Base-by-base conservation (phyloP, 192 early-diverging fungal genomes). In the Podochytrium sp. region DNA sequence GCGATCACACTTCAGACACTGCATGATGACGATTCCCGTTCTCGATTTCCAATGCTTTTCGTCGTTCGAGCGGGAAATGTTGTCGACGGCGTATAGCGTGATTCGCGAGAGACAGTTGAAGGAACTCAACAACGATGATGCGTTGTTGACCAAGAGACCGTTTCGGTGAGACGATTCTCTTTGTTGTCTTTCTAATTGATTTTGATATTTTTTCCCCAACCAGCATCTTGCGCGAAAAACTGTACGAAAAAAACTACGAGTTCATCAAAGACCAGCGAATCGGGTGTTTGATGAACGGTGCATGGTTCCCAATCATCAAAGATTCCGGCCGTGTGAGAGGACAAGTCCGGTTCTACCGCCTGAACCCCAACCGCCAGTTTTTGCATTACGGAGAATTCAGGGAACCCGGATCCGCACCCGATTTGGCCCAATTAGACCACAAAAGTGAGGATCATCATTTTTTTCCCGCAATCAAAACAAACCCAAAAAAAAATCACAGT, bases 361-460 rank as follows among this genome's bases (percentile, higher is more conserved):
- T 92, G 0, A 84, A 84, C 60, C 78, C 82, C 4, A 87, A 89
- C 55, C 76, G 77, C 10, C 87, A 90, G 41, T 74, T 76, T 42
- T 47, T 92, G 4, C 88, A 91, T 61, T 91, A 88, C 75, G 90
- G 83, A 23, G 91, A 92, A 34, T 92, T 90, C 72, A 29, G 86
- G 14, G 78, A 80, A 52, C 33, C 72, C 7, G 73, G 71, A 18
- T 50, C 78, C 3, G 75, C 58, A 56, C 85, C 85, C 6, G 27
- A 29, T 14, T 16, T 81, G 38, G 75, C 87, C 32, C 74, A 81
- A 23, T 71, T 92, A 7, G 70, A 71, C 0, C 79, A 92, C 50
- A 85, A 81, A 55, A 82, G 90, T 91, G 78, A 60, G 82, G 77
- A 68, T 58, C 23, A 7, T 49, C 7, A 14, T 57, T 14, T 12